Percentiles rank a stretch among this genome's conserved stretches.
Conservation (phyloP, 495 filamentous ascomycete species). For the Aspergillus sparsus region DNA sequence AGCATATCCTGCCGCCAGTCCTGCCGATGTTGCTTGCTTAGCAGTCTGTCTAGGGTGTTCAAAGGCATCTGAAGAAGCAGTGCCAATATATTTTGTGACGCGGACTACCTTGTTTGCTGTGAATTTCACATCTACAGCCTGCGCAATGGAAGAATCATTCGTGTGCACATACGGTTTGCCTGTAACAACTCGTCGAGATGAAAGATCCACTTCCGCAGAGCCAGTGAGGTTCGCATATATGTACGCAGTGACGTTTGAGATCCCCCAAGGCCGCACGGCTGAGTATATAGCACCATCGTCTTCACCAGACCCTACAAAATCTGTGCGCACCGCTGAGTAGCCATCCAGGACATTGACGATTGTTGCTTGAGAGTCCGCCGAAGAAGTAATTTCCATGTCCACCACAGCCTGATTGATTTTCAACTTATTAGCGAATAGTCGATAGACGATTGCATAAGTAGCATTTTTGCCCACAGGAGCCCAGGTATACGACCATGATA, state of each 20-base stretch:
- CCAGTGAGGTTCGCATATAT: slow-evolving; percentile 53
- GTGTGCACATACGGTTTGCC: slow-evolving; percentile 49
- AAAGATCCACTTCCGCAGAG: slow-evolving; percentile 48
- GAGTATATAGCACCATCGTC: slow-evolving; percentile 55
- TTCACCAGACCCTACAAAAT: slow-evolving; percentile 53
- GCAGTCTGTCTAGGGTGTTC: slow-evolving; percentile 52
- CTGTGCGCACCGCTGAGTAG: slow-evolving; percentile 57
- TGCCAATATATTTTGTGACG: slow-evolving; percentile 61
- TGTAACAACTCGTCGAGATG: slow-evolving; percentile 43
- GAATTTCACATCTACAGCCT: slow-evolving; percentile 53
- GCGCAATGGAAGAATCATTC: slow-evolving; percentile 63
- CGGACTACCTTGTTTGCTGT: slow-evolving; percentile 49
- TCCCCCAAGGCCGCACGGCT: slow-evolving; percentile 56
- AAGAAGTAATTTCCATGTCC: slow-evolving; percentile 55
- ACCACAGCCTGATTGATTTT: slow-evolving; percentile 64
- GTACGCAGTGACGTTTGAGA: slow-evolving; percentile 60
- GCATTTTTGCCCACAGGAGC: slow-evolving; percentile 51
- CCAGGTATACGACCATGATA: slow-evolving; percentile 69
- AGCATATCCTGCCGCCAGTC: slow-evolving; percentile 46
- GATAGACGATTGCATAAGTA: slow-evolving; percentile 58
- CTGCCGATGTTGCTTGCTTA: slow-evolving; percentile 46
- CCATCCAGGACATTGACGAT: slow-evolving; percentile 63
- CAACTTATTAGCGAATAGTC: slow-evolving; percentile 62
- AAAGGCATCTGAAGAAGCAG: slow-evolving; percentile 63
- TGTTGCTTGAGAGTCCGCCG: slow-evolving; percentile 45